phyloP scores from a whole-genome alignment of 441 rosid species.

The Viola pubescens region DNA sequence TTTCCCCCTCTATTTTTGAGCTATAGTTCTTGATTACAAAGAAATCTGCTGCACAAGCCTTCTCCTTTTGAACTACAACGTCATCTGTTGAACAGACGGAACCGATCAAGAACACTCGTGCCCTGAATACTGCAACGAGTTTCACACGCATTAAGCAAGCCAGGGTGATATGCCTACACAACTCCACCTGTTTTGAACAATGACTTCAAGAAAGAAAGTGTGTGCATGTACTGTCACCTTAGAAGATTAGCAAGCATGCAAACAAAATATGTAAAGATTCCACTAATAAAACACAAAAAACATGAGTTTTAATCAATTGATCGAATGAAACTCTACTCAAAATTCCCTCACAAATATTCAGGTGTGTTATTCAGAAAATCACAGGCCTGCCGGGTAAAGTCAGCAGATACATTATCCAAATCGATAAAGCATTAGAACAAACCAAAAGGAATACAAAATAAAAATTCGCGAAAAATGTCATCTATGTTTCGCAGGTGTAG shows the following conservation, averaged over 20 bases:
- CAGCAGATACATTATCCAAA: conserved; percentile 17
- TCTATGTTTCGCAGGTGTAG: conserved; percentile 10
- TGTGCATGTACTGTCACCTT: background rate
- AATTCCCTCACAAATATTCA: conserved; percentile 19
- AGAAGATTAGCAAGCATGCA: background rate
- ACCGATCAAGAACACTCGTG: too few species aligned
- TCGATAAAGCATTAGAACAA: conserved; percentile 9
- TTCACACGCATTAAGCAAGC: too few species aligned
- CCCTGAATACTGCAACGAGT: too few species aligned
- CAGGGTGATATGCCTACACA: too few species aligned
- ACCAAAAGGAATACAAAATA: conserved; percentile 14
- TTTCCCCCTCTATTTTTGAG: too few species aligned
- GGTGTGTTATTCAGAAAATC: conserved; percentile 28
- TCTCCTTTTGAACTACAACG: too few species aligned
- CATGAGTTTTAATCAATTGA: background rate
- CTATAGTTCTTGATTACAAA: too few species aligned
- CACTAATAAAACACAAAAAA: background rate
- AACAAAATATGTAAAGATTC: background rate
- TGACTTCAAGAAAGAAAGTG: too few species aligned
- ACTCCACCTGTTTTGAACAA: too few species aligned
- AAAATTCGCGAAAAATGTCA: conserved; percentile 17
- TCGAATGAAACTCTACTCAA: background rate
- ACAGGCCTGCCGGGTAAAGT: conserved; percentile 13
- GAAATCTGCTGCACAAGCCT: too few species aligned
- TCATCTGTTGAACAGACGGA: too few species aligned